phyloP scores from a whole-genome alignment of 2,329 filamentous ascomycete genomes.

The Aspergillus brunneoviolaceus region DNA sequence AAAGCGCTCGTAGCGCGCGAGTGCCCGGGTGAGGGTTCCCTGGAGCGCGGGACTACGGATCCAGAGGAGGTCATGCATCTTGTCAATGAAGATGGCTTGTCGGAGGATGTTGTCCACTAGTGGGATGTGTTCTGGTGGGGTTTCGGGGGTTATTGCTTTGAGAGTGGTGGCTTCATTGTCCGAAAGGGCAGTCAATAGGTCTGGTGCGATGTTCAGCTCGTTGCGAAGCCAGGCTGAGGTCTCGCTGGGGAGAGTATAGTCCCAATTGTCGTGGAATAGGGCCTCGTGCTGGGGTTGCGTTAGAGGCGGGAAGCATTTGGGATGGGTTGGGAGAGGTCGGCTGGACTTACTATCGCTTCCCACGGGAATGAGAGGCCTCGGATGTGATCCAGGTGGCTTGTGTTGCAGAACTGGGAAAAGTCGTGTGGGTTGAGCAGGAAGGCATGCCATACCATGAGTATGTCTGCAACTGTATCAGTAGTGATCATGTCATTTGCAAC shows the following conservation, averaged over 20 bases:
- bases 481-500: too few relatives aligned
- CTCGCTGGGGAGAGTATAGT: constrained; percentile 3
- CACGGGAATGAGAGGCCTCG: constrained; percentile 67
- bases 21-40: constrained; percentile 63
- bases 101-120: constrained; percentile 44
- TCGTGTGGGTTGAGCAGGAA: constrained; percentile 71
- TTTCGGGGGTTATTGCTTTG: background rate
- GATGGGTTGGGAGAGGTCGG: too few relatives aligned
- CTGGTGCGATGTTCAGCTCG: background rate
- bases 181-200: background rate
- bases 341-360: constrained; percentile 46
- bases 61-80: constrained; percentile 79
- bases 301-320: background rate
- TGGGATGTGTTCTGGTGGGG: background rate
- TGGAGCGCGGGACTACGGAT: constrained; percentile 66
- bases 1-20: constrained; percentile 52
- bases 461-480: constrained; percentile 48
- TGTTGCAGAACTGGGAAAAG: constrained; percentile 68
- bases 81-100: constrained; percentile 44
- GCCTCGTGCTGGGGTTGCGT: background rate
- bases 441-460: constrained; percentile 77
- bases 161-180: background rate
- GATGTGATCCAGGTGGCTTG: constrained; percentile 51
- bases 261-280: constrained; percentile 6
- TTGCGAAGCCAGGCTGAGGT: constrained; percentile 5